phyloP scores from a whole-genome alignment of 345 rosid species.

The Brassica juncea region DNA sequence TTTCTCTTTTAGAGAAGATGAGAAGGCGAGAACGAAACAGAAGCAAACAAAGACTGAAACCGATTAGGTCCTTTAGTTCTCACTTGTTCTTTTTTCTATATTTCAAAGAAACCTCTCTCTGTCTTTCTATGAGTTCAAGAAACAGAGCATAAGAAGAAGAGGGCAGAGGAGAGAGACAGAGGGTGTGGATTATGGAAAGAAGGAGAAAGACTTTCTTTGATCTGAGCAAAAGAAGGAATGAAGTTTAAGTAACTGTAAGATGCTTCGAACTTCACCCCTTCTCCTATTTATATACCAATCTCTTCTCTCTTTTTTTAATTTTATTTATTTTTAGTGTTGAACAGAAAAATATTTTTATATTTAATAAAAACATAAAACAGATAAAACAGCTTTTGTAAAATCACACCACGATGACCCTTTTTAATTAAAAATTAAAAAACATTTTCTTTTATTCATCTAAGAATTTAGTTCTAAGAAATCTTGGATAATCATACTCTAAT shows the following conservation, averaged over 20 bases:
- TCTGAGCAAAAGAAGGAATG: slow-evolving; percentile 39
- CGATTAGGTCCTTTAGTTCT: slow-evolving; percentile 9
- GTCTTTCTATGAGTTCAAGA: slow-evolving; percentile 19
- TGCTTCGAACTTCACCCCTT: slow-evolving; percentile 41
- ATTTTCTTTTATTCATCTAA: no score
- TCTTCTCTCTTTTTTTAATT: not conserved
- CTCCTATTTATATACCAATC: slow-evolving; percentile 34
- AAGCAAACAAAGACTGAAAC: slow-evolving; percentile 30
- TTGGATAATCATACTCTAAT: not conserved
- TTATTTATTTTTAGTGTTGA: not conserved
- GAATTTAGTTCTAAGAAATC: no score
- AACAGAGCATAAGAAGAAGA: slow-evolving; percentile 29
- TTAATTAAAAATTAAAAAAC: no score
- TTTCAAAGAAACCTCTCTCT: not conserved
- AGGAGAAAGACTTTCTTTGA: slow-evolving; percentile 30
- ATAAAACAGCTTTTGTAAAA: slow-evolving; percentile 26
- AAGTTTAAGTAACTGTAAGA: slow-evolving; percentile 35
- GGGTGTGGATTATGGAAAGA: not conserved
- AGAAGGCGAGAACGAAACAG: slow-evolving; percentile 30
- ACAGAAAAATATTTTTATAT: not conserved
- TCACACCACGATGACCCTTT: not conserved
- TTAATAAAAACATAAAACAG: not conserved
- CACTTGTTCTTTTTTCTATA: slow-evolving; percentile 9
- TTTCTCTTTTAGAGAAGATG: not conserved
- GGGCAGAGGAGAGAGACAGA: slow-evolving; percentile 33